Evolutionary conservation across 805 yeast genomes (phyloP).

Genomic region (Metschnikowia matae): DNA sequence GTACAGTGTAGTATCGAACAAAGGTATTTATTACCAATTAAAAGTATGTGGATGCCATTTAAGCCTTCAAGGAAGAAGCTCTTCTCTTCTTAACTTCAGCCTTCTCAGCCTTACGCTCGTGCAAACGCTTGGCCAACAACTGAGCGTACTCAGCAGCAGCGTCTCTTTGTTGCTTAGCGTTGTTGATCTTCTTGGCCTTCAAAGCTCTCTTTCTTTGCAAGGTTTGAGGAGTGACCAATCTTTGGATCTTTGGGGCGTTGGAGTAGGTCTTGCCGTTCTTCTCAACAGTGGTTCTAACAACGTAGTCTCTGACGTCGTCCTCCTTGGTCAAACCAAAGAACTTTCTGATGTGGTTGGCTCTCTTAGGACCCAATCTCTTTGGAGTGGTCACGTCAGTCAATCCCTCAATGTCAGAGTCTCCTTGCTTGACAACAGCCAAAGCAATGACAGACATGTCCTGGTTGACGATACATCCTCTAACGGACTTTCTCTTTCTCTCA

Average conservation of each 20-base stretch:
- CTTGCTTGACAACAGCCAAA: slow-evolving; percentile 92
- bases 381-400: slow-evolving; percentile 92
- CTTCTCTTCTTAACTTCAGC: slow-evolving; percentile 99
- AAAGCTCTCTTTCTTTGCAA: slow-evolving; percentile 98
- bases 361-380: slow-evolving; percentile 99
- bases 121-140: slow-evolving; percentile 95
- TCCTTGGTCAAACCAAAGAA: slow-evolving; percentile 97
- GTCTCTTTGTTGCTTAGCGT: slow-evolving; percentile 98
- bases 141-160: slow-evolving; percentile 99
- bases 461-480: slow-evolving; percentile 98
- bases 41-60: slow-evolving; percentile 25
- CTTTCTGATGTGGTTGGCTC: slow-evolving; percentile 99
- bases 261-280: slow-evolving; percentile 98
- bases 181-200: slow-evolving; percentile 87
- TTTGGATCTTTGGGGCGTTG: slow-evolving; percentile 99
- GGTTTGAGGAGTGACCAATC: slow-evolving; percentile 98
- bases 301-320: slow-evolving; percentile 79
- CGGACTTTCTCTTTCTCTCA: slow-evolving; percentile 99
- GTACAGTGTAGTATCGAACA: slow-evolving; percentile 7
- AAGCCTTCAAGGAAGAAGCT: slow-evolving; percentile 97
- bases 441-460: slow-evolving; percentile 95
- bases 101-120: slow-evolving; percentile 97
- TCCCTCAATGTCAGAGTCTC: slow-evolving; percentile 94
- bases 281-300: slow-evolving; percentile 96
- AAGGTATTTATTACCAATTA: slow-evolving; percentile 20